Evolutionary conservation across 257 asterid species (phyloP), one percentile per base, ranked within the genome.

Genomic region (Ilex asprella): DNA sequence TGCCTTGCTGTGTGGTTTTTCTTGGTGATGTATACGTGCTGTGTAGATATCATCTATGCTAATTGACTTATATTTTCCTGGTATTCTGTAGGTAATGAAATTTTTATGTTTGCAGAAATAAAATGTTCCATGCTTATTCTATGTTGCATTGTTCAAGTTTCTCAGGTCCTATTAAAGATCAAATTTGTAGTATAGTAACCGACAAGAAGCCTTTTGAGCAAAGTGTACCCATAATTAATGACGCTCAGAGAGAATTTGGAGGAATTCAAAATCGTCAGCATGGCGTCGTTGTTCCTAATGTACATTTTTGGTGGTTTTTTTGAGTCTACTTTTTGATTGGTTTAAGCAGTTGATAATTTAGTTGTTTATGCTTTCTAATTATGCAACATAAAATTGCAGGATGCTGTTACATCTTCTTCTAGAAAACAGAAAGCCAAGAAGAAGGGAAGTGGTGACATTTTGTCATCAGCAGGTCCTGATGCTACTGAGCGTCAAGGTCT

Each of bases 91-190:
- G 8, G 8, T 35, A 35, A 35, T 35, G 41, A 35, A 35, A 35
- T 35, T 35, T 3, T 3, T 35, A 35, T 4, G 8, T 35, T 35
- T 35, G 41, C 5, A 43, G 32, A 41, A 14, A 46, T 46, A 2
- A 2, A 10, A 30, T 64, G 58, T 73, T 66, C 68, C 72, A 75
- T 79, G 80, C 86, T 84, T 76, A 82, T 77, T 79, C 72, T 84
- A 75, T 70, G 74, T 71, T 74, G 74, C 75, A 69, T 62, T 77
- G 73, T 78, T 83, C 94, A 86, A 87, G 95, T 77, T 85, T 88
- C 88, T 79, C 97, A 93, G 97, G 95, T 88, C 82, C 79, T 76
- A 70, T 79, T 63, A 79, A 75, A 83, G 86, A 85, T 82, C 67
- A 87, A 60, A 72, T 68, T 75, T 63, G 64, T 41, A 72, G 76